A percentile compares a stretch with the other conserved stretches of the same genome.
These are phyloP conservation scores for Atkinsonella hypoxylon DNA, from an alignment of 2,329 filamentous ascomycete species.

Conservation along the genomic window DNA sequence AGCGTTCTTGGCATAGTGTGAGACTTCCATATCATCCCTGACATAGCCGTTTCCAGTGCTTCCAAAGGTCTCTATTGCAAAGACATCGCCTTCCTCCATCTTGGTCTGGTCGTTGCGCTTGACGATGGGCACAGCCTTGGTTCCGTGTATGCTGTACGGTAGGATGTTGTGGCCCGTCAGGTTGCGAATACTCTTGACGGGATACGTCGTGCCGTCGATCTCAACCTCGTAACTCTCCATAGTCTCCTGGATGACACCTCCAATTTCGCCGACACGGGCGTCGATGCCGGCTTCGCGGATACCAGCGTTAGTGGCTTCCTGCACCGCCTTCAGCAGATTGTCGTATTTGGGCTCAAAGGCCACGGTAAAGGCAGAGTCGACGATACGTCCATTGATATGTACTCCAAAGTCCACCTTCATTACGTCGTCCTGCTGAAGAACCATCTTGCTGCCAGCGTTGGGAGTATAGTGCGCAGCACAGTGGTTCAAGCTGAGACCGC, in stretches of 20 bases:
- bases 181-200: constrained; percentile 76
- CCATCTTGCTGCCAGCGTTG: constrained; percentile 71
- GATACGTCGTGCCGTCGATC: constrained; percentile 64
- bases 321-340: constrained; percentile 60
- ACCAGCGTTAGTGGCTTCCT: constrained; percentile 73
- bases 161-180: constrained; percentile 84
- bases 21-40: constrained; percentile 77
- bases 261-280: constrained; percentile 76
- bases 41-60: constrained; percentile 86
- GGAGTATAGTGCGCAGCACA: constrained; percentile 80
- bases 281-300: constrained; percentile 80
- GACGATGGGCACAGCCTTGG: constrained; percentile 88
- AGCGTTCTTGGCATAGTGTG: constrained; percentile 68
- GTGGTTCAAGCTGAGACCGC: constrained; percentile 72
- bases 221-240: constrained; percentile 93
- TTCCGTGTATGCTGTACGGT: constrained; percentile 81
- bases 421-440: constrained; percentile 61
- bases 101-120: constrained; percentile 80
- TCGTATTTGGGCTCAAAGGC: constrained; percentile 66
- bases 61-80: constrained; percentile 92
- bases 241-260: constrained; percentile 71
- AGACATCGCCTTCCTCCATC: constrained; percentile 96
- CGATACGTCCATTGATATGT: constrained; percentile 68
- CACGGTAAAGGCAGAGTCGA: constrained; percentile 72
- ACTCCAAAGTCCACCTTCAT: constrained; percentile 78